phyloP scores from a whole-genome alignment of 1,139 yeast genomes.

The Yarrowia galli region DNA sequence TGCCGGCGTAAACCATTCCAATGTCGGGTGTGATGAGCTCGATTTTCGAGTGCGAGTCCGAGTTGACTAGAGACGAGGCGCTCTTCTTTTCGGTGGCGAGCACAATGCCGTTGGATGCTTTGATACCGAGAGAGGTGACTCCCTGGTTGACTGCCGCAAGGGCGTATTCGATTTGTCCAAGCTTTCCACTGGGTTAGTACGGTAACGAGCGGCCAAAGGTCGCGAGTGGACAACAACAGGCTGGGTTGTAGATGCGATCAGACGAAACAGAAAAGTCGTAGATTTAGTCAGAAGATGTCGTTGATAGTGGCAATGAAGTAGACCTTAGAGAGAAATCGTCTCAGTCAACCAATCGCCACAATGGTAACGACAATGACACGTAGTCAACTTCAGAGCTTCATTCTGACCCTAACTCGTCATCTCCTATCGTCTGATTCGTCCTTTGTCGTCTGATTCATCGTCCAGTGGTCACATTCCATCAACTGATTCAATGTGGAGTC shows the following conservation, averaged over 20 bases:
- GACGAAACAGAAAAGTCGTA: too few relatives aligned
- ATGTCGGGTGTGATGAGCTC: conserved; percentile 90
- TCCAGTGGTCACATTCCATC: neutral
- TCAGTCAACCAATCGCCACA: neutral
- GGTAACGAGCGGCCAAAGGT: too few relatives aligned
- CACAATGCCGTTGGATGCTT: conserved; percentile 95
- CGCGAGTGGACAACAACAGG: too few relatives aligned
- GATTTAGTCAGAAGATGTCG: neutral
- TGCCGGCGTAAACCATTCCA: conserved; percentile 96
- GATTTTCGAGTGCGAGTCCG: conserved; percentile 79
- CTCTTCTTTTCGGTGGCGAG: conserved; percentile 96
- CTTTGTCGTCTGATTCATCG: neutral
- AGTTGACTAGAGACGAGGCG: conserved; percentile 75
- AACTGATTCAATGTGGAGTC: neutral
- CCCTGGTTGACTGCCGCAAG: conserved; percentile 98
- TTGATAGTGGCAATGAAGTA: neutral
- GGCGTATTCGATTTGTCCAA: conserved; percentile 98
- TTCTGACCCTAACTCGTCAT: neutral
- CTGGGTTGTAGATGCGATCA: too few relatives aligned
- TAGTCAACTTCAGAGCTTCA: neutral
- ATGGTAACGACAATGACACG: neutral
- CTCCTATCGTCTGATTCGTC: neutral
- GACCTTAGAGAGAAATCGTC: too few relatives aligned
- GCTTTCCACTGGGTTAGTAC: conserved; percentile 72
- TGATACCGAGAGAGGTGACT: conserved; percentile 94